A percentile compares a stretch with the other conserved stretches of the same genome.
These are phyloP conservation scores for Phoma sp. DNA, from an alignment of 2,329 filamentous ascomycete genomes.

Conservation along the genomic window DNA sequence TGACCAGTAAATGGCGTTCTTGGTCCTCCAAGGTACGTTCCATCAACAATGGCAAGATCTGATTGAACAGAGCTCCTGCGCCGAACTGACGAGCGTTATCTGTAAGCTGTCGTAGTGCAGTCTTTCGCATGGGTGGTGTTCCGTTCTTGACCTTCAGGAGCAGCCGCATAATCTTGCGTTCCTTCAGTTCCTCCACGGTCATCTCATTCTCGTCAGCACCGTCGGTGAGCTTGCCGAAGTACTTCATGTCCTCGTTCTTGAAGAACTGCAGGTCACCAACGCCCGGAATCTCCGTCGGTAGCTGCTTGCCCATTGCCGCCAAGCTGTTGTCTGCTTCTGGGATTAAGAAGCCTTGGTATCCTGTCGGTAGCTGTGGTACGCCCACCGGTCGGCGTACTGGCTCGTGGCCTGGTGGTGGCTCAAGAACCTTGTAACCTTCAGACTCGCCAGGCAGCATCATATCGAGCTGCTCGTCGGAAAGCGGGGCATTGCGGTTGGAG, in stretches of 20 bases:
- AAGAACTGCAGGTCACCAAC: constrained; percentile 97
- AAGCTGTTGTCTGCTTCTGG: constrained; percentile 89
- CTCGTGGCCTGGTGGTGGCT: constrained; percentile 90
- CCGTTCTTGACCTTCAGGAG: constrained; percentile 99
- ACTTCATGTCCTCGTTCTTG: constrained; percentile 98
- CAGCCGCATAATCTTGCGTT: constrained; percentile 97
- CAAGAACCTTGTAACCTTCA: constrained; percentile 90
- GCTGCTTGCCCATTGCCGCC: constrained; percentile 78
- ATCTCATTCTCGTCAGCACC: constrained; percentile 90
- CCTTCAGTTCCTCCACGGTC: constrained; percentile 94
- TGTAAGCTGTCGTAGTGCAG: constrained; percentile 92
- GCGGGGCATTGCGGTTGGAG: constrained; percentile 76
- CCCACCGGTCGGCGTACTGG: constrained; percentile 76
- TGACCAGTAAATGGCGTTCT: constrained; percentile 96
- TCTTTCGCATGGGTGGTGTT: constrained; percentile 98
- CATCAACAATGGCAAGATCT: constrained; percentile 96
- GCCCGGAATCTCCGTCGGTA: constrained; percentile 94
- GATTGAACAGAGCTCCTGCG: constrained; percentile 92
- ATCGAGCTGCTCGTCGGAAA: constrained; percentile 95
- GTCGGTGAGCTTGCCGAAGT: constrained; percentile 97
- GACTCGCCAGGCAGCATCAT: constrained; percentile 86
- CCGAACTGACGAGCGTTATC: constrained; percentile 98
- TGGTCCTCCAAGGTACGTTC: constrained; percentile 98
- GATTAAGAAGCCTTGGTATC: constrained; percentile 88
- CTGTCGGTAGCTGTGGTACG: constrained; percentile 76